phyloP scores from a whole-genome alignment of 2,329 filamentous ascomycete genomes.

The Helminthosporium solani region DNA sequence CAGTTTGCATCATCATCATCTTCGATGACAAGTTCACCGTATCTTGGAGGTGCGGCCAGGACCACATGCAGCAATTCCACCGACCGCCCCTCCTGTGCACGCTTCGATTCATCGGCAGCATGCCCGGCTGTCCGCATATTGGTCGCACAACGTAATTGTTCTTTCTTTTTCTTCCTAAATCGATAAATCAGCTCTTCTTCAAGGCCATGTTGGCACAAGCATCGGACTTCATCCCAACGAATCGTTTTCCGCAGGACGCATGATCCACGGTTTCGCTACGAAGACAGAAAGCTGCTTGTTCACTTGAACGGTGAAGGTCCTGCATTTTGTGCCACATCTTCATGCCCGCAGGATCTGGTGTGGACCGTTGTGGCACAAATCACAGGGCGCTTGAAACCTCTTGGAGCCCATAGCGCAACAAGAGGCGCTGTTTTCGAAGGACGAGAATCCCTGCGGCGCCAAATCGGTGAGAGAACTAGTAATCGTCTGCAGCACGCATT shows the following conservation, averaged over 20 bases:
- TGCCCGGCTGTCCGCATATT: background rate
- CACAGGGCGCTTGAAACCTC: background rate
- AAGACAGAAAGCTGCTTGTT: background rate
- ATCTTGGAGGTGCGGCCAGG: background rate
- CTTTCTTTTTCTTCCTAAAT: background rate
- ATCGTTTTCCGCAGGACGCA: background rate
- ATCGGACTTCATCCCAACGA: background rate
- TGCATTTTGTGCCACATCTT: background rate
- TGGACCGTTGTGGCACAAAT: background rate
- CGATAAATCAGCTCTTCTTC: background rate
- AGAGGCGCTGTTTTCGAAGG: background rate
- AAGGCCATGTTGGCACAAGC: too few relatives aligned
- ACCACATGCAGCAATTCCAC: background rate
- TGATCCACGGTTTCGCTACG: background rate
- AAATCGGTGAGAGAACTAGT: too few relatives aligned
- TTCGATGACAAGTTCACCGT: background rate
- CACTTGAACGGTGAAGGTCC: background rate
- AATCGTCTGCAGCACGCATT: too few relatives aligned
- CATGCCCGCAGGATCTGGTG: background rate
- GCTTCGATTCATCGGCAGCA: background rate
- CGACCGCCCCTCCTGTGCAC: background rate
- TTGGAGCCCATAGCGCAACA: background rate
- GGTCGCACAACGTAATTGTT: background rate
- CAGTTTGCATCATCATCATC: background rate
- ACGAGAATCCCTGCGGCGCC: background rate